Base-by-base conservation (phyloP, 768 basidiomycete genomes). In the Boletus speciosus region DNA sequence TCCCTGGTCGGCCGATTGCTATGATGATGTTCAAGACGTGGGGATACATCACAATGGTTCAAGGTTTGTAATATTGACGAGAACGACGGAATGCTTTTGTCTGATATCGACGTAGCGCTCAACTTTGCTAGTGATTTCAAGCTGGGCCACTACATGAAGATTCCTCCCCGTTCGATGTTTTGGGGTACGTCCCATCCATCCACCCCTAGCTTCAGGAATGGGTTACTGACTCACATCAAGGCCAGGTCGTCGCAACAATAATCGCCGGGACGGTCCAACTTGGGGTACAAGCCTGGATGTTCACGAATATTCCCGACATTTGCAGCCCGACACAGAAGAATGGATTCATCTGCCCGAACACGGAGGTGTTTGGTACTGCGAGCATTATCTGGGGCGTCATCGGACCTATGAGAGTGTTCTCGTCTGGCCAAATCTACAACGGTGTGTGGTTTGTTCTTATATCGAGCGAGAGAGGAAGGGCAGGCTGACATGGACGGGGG, bases 381-480 rank as follows among this genome's bases (percentile, higher is more conserved):
- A 83, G 82, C 54, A 80, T 93, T 57, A 80, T 92, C 58, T 90
- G 84, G 85, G 88, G 91, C 56, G 86, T 89, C 56, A 88, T 93
- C 52, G 89, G 90, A 1, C 90, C 90, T 6, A 73, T 71, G 32
- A 76, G 82, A n/a, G 78, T 84, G 64, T 92, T 88, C 76, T 86
- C 82, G 2, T 44, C 72, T 16, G 88, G 86, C 12, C 79, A 82
- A 64, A 72, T 83, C 16, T 86, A 86, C 68, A 78, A 78, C 54
- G 75, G 75, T 72, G 43, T 45, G 65, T 62, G 2, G 10, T 29
- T 36, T 25, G 2, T 44, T 27, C n/a, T 15, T 4, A n/a, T 31
- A 5, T 50, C 10, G 23, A 25, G 23, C 16, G 19, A 16, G 5
- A 16, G 44, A 32, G 6, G 6, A 23, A 19, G 1, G 40, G 25